phyloP scores from a whole-genome alignment of 2,329 filamentous ascomycete species.

The Leptographium radiaticola region DNA sequence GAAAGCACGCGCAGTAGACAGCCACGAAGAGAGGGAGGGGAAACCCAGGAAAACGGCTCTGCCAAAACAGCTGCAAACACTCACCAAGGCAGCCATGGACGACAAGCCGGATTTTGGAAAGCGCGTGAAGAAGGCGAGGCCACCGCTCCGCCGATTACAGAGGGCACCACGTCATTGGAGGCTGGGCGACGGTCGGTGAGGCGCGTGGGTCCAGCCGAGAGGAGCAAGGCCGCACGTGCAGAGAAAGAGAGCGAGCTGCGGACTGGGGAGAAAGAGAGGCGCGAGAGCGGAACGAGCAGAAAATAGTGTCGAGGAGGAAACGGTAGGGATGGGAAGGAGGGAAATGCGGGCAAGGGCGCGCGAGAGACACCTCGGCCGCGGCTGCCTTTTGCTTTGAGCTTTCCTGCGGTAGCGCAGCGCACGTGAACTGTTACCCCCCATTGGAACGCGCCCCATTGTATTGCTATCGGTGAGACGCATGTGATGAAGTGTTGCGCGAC shows the following conservation, averaged over 20 bases:
- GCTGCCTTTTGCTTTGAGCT: neutral
- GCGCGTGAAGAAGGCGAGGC: neutral
- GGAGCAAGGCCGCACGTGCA: neutral
- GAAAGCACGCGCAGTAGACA: neutral
- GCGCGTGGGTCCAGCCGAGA: neutral
- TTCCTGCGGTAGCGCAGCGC: neutral
- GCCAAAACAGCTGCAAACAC: neutral
- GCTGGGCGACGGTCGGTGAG: neutral
- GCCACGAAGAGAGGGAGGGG: no score
- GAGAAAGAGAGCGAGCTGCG: neutral
- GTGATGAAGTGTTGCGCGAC: neutral
- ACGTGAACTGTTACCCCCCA: neutral
- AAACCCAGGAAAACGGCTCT: no score
- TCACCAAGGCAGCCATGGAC: constrained; percentile 6
- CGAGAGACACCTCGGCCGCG: neutral
- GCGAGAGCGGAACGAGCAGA: neutral
- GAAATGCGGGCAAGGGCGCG: neutral
- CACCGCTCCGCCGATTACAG: neutral
- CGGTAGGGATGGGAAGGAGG: neutral
- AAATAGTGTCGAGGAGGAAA: neutral
- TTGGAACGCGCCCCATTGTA: no score
- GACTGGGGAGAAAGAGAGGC: neutral
- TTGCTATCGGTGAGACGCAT: neutral
- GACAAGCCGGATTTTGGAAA: neutral
- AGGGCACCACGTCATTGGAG: neutral